Percentiles rank a stretch among this genome's conserved stretches.
phyloP scores from a whole-genome alignment of 108 stramenopile species.

The Cylindrotheca fusiformis region DNA sequence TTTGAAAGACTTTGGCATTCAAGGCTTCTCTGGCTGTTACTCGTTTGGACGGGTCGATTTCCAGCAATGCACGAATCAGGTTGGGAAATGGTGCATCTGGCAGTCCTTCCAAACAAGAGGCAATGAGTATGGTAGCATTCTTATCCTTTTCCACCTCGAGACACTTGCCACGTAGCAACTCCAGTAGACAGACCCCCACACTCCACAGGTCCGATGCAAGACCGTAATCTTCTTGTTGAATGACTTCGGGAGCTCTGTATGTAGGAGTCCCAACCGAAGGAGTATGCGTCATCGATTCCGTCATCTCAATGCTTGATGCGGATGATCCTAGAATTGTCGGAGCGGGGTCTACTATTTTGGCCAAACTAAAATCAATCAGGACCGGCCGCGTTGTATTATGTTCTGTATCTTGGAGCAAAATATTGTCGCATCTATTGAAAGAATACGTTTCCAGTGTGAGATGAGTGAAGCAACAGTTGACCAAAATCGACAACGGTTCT shows the following conservation, averaged over 20 bases:
- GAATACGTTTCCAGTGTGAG: background rate
- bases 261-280: slow-evolving; percentile 69
- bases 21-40: slow-evolving; percentile 68
- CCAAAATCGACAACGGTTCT: background rate
- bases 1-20: slow-evolving; percentile 57
- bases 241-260: slow-evolving; percentile 73
- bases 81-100: slow-evolving; percentile 73
- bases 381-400: slow-evolving; percentile 49
- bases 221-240: slow-evolving; percentile 59
- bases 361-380: slow-evolving; percentile 81
- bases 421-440: slow-evolving; percentile 65
- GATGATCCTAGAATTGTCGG: slow-evolving; percentile 7
- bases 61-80: slow-evolving; percentile 62
- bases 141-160: slow-evolving; percentile 60
- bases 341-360: slow-evolving; percentile 54
- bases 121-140: slow-evolving; percentile 52
- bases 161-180: slow-evolving; percentile 53
- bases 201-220: slow-evolving; percentile 77
- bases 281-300: slow-evolving; percentile 62
- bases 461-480: background rate
- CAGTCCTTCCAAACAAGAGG: slow-evolving; percentile 39
- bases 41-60: slow-evolving; percentile 53
- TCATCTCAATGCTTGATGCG: slow-evolving; percentile 4
- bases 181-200: slow-evolving; percentile 81
- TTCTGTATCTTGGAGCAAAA: slow-evolving; percentile 63